These are phyloP conservation scores for Areca catechu DNA, from an alignment of 176 grass and related monocot genomes.

Conservation along the genomic window DNA sequence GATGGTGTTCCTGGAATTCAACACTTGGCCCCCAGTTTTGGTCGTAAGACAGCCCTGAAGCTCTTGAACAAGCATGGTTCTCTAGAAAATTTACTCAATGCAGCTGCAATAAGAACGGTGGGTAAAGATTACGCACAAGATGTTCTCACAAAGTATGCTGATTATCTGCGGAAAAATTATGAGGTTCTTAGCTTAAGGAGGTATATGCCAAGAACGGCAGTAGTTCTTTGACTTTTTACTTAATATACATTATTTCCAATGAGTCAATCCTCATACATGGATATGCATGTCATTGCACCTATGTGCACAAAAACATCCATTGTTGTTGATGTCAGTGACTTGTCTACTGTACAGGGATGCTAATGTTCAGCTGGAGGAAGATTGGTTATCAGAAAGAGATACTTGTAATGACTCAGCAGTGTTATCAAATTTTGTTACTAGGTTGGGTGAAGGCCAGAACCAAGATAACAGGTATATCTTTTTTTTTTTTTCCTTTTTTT, in stretches of 20 bases:
- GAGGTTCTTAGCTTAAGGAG: constrained; percentile 78
- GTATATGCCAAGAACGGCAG: constrained; percentile 16
- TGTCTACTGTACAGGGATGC: constrained; percentile 46
- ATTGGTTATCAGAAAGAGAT: constrained; percentile 66
- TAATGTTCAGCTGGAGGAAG: constrained; percentile 46
- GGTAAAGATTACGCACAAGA: constrained; percentile 91
- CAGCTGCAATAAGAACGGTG: constrained; percentile 61
- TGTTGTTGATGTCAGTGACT: too few species aligned
- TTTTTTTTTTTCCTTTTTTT: too few species aligned
- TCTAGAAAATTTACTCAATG: constrained; percentile 71
- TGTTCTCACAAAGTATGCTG: constrained; percentile 66
- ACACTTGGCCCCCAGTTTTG: constrained; percentile 61
- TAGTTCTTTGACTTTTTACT: neutral
- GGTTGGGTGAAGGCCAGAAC: constrained; percentile 33
- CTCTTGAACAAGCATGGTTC: constrained; percentile 83
- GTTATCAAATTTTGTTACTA: constrained; percentile 54
- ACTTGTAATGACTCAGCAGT: constrained; percentile 52
- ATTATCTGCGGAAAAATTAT: constrained; percentile 81
- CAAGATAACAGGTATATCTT: constrained; percentile 23
- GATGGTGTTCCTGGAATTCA: constrained; percentile 97
- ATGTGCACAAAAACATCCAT: too few species aligned
- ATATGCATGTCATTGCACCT: too few species aligned
- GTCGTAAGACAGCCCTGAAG: constrained; percentile 80
- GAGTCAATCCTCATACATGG: too few species aligned
- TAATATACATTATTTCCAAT: too few species aligned